Evolutionary conservation across 306 rosid genomes (phyloP), one percentile per base, ranked within the genome.

Genomic region (Pterocarpus macrocarpus): DNA sequence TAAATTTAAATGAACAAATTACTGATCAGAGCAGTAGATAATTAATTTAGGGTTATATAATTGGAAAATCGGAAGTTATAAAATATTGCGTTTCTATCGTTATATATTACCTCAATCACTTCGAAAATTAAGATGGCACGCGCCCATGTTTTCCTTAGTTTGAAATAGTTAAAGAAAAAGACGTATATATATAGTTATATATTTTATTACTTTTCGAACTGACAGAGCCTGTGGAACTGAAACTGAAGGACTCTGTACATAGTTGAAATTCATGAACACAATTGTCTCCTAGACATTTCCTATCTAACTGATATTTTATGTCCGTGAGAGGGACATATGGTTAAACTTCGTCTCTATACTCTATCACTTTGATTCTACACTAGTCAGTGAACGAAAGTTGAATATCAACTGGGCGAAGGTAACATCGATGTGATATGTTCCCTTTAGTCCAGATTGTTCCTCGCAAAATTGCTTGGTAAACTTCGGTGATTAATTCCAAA

Each of bases 361-460:
- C 35, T 33, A 72, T 72, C 7, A 36, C 15, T 8, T 71, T 52
- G 64, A 35, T 69, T 69, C 33, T 14, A 50, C 13, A 16, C 3
- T 55, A 55, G 11, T 41, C 34, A 56, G 14, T 55, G 3, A 56
- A 16, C 6, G 38, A 35, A 65, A 7, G 10, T 35, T 13, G 13
- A 67, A 57, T 34, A 68, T 67, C 53, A 45, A 36, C 8, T 13
- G 39, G 57, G 76, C 47, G 44, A 58, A 56, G 34, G 16, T n/a
- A 62, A 62, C 59, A 58, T 38, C 5, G 82, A 77, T 53, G 74
- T 62, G 78, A 69, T 53, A 45, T 63, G 79, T 63, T 33, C 47
- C 32, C 44, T 71, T 55, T 1, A 57, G 69, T 77, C 79, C 58
- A 63, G 41, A 41, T 63, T 38, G 62, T 50, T 52, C 28, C 5